Conservation (phyloP, 768 basidiomycete genomes). For the Lactarius akahatsu region DNA sequence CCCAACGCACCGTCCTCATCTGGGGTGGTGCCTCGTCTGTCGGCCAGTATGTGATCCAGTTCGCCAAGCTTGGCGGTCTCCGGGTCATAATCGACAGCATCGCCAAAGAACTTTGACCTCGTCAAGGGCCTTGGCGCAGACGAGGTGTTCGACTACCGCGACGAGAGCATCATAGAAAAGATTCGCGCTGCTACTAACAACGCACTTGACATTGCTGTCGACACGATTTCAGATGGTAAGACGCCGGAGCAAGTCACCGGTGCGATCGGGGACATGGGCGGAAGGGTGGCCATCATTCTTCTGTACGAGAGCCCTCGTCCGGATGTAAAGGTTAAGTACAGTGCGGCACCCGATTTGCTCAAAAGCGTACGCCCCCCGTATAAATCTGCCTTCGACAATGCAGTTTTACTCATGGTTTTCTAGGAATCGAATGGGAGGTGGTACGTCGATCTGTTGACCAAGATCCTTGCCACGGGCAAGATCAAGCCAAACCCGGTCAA, state of each 20-base stretch:
- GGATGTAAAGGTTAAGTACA: not conserved
- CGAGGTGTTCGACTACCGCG: slow-evolving; percentile 36
- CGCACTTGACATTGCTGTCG: slow-evolving; percentile 28
- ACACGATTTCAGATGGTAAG: slow-evolving; percentile 28
- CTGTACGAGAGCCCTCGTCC: slow-evolving; percentile 12
- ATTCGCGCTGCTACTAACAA: slow-evolving; percentile 32
- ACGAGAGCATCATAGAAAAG: slow-evolving; percentile 32
- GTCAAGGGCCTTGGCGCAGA: slow-evolving; percentile 40
- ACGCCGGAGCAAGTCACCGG: slow-evolving; percentile 18
- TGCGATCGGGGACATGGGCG: slow-evolving; percentile 26
- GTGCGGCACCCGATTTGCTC: not conserved
- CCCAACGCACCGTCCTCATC: slow-evolving; percentile 15
- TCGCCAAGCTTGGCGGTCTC: slow-evolving; percentile 36
- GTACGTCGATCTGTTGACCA: slow-evolving; percentile 30
- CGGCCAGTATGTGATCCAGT: slow-evolving; percentile 38
- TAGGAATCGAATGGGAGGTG: slow-evolving; percentile 29
- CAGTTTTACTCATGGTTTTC: not conserved
- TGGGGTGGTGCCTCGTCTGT: slow-evolving; percentile 35
- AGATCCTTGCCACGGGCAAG: slow-evolving; percentile 28
- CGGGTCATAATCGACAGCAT: slow-evolving; percentile 40
- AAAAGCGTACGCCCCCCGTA: not conserved
- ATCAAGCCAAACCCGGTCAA: slow-evolving; percentile 34
- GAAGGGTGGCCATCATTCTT: slow-evolving; percentile 19
- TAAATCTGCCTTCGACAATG: too few species aligned
- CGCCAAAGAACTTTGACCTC: slow-evolving; percentile 37